phyloP scores from a whole-genome alignment of 2,329 filamentous ascomycete species.

The Pyrenophora teres region DNA sequence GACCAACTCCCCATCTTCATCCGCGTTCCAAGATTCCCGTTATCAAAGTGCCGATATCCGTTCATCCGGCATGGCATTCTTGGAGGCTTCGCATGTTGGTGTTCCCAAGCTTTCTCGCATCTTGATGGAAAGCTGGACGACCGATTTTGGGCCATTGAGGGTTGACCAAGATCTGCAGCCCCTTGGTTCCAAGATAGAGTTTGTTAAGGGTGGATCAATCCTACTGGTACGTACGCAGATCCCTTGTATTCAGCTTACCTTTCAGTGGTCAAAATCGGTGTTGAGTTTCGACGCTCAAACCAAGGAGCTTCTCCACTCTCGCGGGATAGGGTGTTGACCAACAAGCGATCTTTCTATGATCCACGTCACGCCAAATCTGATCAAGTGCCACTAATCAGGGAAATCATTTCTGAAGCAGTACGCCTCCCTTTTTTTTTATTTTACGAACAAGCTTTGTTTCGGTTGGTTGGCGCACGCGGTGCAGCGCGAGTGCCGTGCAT shows the following conservation, averaged over 20 bases:
- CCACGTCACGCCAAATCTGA: too few relatives aligned
- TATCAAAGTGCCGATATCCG: slow-evolving; percentile 11
- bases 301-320: not conserved
- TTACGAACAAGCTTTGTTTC: not conserved
- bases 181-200: slow-evolving; percentile 1
- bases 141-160: not conserved
- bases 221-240: not conserved
- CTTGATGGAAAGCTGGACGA: not conserved
- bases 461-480: not conserved
- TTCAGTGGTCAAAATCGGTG: too few relatives aligned
- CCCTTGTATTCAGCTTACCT: not conserved
- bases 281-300: not conserved
- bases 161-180: slow-evolving; percentile 6
- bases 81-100: not conserved
- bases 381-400: too few relatives aligned
- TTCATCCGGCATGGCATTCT: slow-evolving; percentile 12
- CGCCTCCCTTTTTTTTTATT: not conserved
- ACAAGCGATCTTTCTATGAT: too few relatives aligned
- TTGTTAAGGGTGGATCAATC: not conserved
- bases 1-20: slow-evolving; percentile 5
- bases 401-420: too few relatives aligned
- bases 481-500: not conserved
- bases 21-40: not conserved
- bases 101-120: slow-evolving; percentile 4
- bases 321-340: too few relatives aligned